Evolutionary conservation across 352 stramenopile species (phyloP).

Genomic region (Phytophthora rubi): DNA sequence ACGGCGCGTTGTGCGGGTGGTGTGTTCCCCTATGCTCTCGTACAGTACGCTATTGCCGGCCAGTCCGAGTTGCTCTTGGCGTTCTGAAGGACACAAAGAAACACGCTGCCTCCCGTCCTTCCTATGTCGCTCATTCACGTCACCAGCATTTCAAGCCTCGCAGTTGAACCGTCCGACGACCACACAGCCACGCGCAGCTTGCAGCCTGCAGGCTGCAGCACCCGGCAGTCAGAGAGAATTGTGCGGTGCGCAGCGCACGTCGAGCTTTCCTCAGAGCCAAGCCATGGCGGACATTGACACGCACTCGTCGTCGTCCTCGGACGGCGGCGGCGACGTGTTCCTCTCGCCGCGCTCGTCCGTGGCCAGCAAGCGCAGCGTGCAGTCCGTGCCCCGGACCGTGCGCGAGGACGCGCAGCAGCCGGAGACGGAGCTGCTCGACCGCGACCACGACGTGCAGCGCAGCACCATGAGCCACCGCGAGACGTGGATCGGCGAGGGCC

Average conservation of each 20-base stretch:
- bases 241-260: slow-evolving; percentile 23
- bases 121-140: not conserved
- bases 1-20: no score
- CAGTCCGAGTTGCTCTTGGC: slow-evolving; percentile 1
- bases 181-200: slow-evolving; percentile 24
- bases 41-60: not conserved
- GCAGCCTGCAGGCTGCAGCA: no score
- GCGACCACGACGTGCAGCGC: slow-evolving; percentile 22
- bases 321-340: slow-evolving; percentile 39
- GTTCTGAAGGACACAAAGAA: slow-evolving; percentile 13
- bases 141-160: slow-evolving; percentile 1
- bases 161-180: slow-evolving; percentile 21
- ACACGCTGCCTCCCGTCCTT: slow-evolving; percentile 5
- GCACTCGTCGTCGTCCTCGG: slow-evolving; percentile 41
- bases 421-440: slow-evolving; percentile 19
- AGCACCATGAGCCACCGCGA: slow-evolving; percentile 47
- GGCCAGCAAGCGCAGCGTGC: slow-evolving; percentile 36
- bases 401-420: slow-evolving; percentile 20
- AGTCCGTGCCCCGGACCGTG: slow-evolving; percentile 33
- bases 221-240: slow-evolving; percentile 28
- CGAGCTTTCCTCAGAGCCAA: not conserved
- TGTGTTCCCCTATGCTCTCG: no score
- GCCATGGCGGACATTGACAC: slow-evolving; percentile 40
- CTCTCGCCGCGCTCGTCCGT: slow-evolving; percentile 38
- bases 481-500: slow-evolving; percentile 75